Evolutionary conservation across 768 basidiomycete genomes (phyloP).

Genomic region (Collybiopsis confluens): DNA sequence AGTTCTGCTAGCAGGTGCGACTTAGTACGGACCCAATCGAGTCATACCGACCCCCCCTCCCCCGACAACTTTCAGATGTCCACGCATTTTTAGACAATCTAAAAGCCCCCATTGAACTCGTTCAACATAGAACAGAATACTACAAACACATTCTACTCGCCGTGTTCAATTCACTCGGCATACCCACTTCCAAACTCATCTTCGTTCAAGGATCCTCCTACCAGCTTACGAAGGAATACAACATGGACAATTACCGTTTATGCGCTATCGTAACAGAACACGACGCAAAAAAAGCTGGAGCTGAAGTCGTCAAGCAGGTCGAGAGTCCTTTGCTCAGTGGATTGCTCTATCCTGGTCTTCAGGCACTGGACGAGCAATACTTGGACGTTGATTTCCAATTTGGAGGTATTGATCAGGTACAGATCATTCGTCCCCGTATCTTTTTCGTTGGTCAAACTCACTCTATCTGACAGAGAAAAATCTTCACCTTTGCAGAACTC

Average conservation of each 20-base stretch:
- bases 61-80: slow-evolving; percentile 78
- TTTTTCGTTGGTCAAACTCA: neutral
- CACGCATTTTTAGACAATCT: slow-evolving; percentile 98
- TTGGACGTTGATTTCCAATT: slow-evolving; percentile 96
- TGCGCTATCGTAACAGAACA: slow-evolving; percentile 91
- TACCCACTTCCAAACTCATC: slow-evolving; percentile 77
- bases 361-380: slow-evolving; percentile 97
- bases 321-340: slow-evolving; percentile 89
- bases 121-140: slow-evolving; percentile 84
- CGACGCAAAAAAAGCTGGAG: slow-evolving; percentile 97
- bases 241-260: slow-evolving; percentile 89
- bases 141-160: slow-evolving; percentile 79
- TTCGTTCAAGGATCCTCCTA: slow-evolving; percentile 91
- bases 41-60: neutral
- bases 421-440: slow-evolving; percentile 13
- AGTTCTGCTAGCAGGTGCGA: slow-evolving; percentile 72
- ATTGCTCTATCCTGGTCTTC: slow-evolving; percentile 91
- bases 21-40: neutral
- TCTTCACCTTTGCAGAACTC: slow-evolving; percentile 96
- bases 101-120: slow-evolving; percentile 92
- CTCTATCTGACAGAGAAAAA: slow-evolving; percentile 70
- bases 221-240: slow-evolving; percentile 90
- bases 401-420: slow-evolving; percentile 93
- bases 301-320: slow-evolving; percentile 98
- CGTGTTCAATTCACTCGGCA: slow-evolving; percentile 85